Conservation (phyloP, 371 early-diverging fungal species). For the Zychaea mexicana region DNA sequence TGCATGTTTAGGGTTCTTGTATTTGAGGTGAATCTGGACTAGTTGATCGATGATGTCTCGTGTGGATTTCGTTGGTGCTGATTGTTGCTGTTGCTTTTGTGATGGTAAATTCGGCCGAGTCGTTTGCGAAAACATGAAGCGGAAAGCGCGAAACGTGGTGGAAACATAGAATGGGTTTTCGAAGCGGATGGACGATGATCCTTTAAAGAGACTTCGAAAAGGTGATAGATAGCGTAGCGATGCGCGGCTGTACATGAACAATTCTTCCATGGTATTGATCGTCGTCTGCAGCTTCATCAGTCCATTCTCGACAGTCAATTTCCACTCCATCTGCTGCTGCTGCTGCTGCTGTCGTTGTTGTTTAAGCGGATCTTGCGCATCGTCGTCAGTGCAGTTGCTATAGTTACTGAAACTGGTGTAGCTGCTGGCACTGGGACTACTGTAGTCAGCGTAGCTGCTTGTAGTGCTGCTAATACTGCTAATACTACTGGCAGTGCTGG, state of each 20-base stretch:
- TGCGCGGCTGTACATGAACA: slow-evolving; percentile 7
- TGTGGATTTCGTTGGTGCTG: not conserved
- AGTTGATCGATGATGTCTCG: slow-evolving; percentile 1
- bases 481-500: too few relatives aligned
- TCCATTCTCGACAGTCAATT: not conserved
- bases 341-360: not conserved
- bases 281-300: not conserved
- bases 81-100: not conserved
- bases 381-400: not conserved
- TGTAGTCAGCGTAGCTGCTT: not conserved
- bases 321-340: not conserved
- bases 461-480: too few relatives aligned
- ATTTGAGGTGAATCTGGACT: not conserved
- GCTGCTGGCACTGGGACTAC: too few relatives aligned
- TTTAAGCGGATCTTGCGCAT: not conserved
- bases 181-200: not conserved
- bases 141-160: not conserved
- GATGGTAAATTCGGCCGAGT: not conserved
- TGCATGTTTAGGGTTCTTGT: not conserved
- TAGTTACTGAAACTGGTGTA: too few relatives aligned
- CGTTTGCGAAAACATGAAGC: not conserved
- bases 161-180: not conserved
- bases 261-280: not conserved
- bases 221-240: slow-evolving; percentile 12
- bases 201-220: slow-evolving; percentile 10